Percentiles rank a stretch among this genome's conserved stretches.
These are phyloP conservation scores for Mycena pura DNA, from an alignment of 768 basidiomycete genomes.

Conservation along the genomic window DNA sequence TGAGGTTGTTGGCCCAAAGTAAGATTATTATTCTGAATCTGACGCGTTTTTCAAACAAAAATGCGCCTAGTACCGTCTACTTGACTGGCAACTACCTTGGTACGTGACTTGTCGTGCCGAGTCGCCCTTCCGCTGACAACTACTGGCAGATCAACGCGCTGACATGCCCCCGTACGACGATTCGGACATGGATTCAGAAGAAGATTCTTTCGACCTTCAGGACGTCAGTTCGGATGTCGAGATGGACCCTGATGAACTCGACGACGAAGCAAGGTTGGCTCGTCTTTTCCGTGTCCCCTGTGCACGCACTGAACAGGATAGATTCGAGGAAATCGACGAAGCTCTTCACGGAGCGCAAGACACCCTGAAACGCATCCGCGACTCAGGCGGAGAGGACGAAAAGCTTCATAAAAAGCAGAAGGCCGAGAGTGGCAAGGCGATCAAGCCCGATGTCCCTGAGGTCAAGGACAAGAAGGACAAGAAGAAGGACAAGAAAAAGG, in stretches of 20 bases:
- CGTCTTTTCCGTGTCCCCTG: neutral
- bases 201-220: slow-evolving; percentile 69
- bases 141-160: slow-evolving; percentile 55
- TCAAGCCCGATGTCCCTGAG: slow-evolving; percentile 24
- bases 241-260: slow-evolving; percentile 66
- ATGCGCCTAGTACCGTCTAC: slow-evolving; percentile 63
- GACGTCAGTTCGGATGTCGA: slow-evolving; percentile 88
- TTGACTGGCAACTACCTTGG: slow-evolving; percentile 88
- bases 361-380: slow-evolving; percentile 73
- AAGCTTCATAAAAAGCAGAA: slow-evolving; percentile 28
- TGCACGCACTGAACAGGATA: slow-evolving; percentile 39
- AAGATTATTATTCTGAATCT: slow-evolving; percentile 3
- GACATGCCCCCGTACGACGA: slow-evolving; percentile 57
- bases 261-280: slow-evolving; percentile 61
- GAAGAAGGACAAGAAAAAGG: slow-evolving; percentile 71
- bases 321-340: slow-evolving; percentile 75
- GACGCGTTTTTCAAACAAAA: slow-evolving; percentile 22
- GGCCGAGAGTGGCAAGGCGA: slow-evolving; percentile 26
- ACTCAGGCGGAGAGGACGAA: slow-evolving; percentile 52
- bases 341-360: slow-evolving; percentile 49
- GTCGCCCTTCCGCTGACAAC: slow-evolving; percentile 5
- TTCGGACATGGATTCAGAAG: slow-evolving; percentile 52
- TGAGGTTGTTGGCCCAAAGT: slow-evolving; percentile 86
- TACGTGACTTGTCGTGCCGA: slow-evolving; percentile 37
- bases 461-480: slow-evolving; percentile 49